Percentiles rank a stretch among this genome's conserved stretches.
phyloP scores from a whole-genome alignment of 305 asterid genomes.

The Ilex paraguariensis region DNA sequence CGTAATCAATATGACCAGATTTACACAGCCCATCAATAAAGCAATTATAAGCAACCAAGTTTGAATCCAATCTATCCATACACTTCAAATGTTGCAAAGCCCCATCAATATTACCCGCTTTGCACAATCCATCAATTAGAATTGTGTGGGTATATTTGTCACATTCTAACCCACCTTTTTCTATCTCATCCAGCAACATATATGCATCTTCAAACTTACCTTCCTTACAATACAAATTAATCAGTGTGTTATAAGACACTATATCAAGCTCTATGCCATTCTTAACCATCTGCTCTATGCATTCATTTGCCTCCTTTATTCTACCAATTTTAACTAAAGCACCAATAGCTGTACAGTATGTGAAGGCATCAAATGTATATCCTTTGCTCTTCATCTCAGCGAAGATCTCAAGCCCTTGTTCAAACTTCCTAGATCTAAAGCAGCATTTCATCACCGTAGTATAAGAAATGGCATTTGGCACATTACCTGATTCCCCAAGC shows the following conservation, averaged over 20 bases:
- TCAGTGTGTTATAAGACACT: conserved; percentile 66
- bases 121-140: conserved; percentile 75
- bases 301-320: conserved; percentile 39
- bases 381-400: conserved; percentile 79
- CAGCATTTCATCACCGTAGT: conserved; percentile 72
- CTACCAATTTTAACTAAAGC: conserved; percentile 61
- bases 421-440: conserved; percentile 45
- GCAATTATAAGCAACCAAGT: conserved; percentile 75
- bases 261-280: conserved; percentile 75
- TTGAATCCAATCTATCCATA: conserved; percentile 52
- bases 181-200: conserved; percentile 42
- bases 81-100: conserved; percentile 53
- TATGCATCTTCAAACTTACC: conserved; percentile 59
- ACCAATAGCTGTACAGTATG: conserved; percentile 69
- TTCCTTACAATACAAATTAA: conserved; percentile 64
- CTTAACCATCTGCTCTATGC: conserved; percentile 60
- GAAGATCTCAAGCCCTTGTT: conserved; percentile 64
- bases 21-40: conserved; percentile 64
- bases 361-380: conserved; percentile 69
- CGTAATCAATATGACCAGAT: conserved; percentile 59
- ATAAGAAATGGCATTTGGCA: conserved; percentile 83
- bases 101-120: conserved; percentile 49
- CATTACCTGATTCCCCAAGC: conserved; percentile 44
- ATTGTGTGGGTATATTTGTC: conserved; percentile 78
- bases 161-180: conserved; percentile 50